Percentiles rank a stretch among this genome's conserved stretches.
phyloP scores from a whole-genome alignment of 768 basidiomycete species.

The Mycena galericulata region DNA sequence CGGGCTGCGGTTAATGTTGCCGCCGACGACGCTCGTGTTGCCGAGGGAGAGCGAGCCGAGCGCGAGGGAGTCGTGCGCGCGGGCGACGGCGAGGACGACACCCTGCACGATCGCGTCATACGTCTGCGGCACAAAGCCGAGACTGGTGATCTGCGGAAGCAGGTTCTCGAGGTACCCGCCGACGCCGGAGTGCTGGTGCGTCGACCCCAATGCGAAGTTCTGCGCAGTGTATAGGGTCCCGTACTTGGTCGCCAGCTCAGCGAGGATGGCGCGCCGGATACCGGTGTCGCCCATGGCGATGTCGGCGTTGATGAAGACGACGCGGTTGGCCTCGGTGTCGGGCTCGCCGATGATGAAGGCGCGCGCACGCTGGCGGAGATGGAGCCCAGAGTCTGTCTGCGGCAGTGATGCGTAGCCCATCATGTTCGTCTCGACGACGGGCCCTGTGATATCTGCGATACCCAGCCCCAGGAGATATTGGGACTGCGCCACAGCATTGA shows the following conservation, averaged over 20 bases:
- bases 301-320: constrained; percentile 86
- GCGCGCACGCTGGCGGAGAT: constrained; percentile 83
- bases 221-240: constrained; percentile 73
- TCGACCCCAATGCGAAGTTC: constrained; percentile 83
- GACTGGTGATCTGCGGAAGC: constrained; percentile 79
- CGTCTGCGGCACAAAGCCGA: constrained; percentile 79
- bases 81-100: constrained; percentile 74
- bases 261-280: constrained; percentile 75
- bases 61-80: constrained; percentile 72
- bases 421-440: constrained; percentile 87
- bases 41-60: constrained; percentile 72
- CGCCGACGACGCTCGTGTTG: constrained; percentile 75
- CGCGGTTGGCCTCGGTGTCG: constrained; percentile 63
- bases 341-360: constrained; percentile 81
- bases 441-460: constrained; percentile 71
- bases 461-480: constrained; percentile 72
- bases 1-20: constrained; percentile 81
- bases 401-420: constrained; percentile 79
- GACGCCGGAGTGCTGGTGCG: constrained; percentile 74
- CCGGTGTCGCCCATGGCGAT: constrained; percentile 88
- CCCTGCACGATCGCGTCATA: constrained; percentile 80
- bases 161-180: constrained; percentile 85
- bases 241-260: constrained; percentile 64
- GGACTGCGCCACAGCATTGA: constrained; percentile 42
- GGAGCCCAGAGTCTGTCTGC: constrained; percentile 80